A percentile compares a stretch with the other conserved stretches of the same genome.
Conservation (phyloP, 805 yeast species). For the Barnettozyma pratensis region DNA sequence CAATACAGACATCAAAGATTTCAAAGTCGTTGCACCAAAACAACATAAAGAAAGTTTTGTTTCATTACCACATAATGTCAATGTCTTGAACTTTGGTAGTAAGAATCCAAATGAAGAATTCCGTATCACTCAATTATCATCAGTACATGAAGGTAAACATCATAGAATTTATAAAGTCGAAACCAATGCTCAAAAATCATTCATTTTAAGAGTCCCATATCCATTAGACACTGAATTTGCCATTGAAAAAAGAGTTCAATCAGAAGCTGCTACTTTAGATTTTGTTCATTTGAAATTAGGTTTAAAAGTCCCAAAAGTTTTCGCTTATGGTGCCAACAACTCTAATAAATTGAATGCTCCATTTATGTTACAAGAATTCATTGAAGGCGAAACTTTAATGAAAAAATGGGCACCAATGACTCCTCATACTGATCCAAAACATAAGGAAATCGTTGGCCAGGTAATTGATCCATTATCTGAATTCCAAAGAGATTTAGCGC, state of each 20-base stretch:
- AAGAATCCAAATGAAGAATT: slow-evolving; percentile 39
- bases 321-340: slow-evolving; percentile 55
- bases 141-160: slow-evolving; percentile 92
- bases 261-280: slow-evolving; percentile 94
- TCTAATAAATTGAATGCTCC: slow-evolving; percentile 67
- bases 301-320: slow-evolving; percentile 67
- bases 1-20: slow-evolving; percentile 28
- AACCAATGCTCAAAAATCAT: slow-evolving; percentile 53
- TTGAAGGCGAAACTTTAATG: slow-evolving; percentile 81
- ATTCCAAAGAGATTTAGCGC: slow-evolving; percentile 50
- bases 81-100: slow-evolving; percentile 38
- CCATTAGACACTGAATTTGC: slow-evolving; percentile 61
- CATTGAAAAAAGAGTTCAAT: slow-evolving; percentile 62
- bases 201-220: slow-evolving; percentile 84
- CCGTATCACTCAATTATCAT: slow-evolving; percentile 64
- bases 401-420: slow-evolving; percentile 84
- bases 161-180: slow-evolving; percentile 78
- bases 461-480: slow-evolving; percentile 74
- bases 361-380: slow-evolving; percentile 73
- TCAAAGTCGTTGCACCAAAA: slow-evolving; percentile 28
- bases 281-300: slow-evolving; percentile 62
- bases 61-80: slow-evolving; percentile 45
- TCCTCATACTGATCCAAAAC: slow-evolving; percentile 48
- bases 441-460: slow-evolving; percentile 44
- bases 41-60: slow-evolving; percentile 35